Evolutionary conservation across 345 rosid genomes (phyloP).

Genomic region (Passiflora organensis): DNA sequence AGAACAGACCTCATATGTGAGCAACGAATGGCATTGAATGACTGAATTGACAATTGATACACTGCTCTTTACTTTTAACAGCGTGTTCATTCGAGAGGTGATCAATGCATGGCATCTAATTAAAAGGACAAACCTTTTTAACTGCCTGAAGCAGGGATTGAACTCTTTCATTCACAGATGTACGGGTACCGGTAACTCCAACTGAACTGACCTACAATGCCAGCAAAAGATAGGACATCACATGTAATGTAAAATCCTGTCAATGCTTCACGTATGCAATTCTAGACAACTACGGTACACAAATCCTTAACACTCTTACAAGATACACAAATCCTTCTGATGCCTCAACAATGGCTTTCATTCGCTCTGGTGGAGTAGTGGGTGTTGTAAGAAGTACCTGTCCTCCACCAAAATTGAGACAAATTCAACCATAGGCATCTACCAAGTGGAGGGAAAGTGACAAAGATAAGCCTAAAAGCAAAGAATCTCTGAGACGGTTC

Average conservation of each 20-base stretch:
- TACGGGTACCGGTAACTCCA: conserved; percentile 89
- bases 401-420: not conserved
- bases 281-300: not conserved
- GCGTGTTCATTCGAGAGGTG: not conserved
- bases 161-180: conserved; percentile 59
- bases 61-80: not conserved
- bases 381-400: conserved; percentile 89
- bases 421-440: not conserved
- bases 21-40: too few relatives aligned
- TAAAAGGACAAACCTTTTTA: conserved; percentile 44
- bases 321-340: conserved; percentile 86
- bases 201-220: conserved; percentile 64
- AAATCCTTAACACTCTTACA: conserved; percentile 36
- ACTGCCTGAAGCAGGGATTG: conserved; percentile 60
- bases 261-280: not conserved
- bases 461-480: not conserved
- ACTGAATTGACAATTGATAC: not conserved
- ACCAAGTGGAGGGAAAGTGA: not conserved
- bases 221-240: conserved; percentile 9
- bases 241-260: not conserved
- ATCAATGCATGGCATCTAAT: not conserved
- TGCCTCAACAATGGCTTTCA: conserved; percentile 79
- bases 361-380: conserved; percentile 62
- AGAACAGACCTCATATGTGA: too few relatives aligned
- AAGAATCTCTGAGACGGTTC: not conserved